Percentiles rank a stretch among this genome's conserved stretches.
Conservation (phyloP, 345 rosid genomes). For the Eucalyptus pauciflora region DNA sequence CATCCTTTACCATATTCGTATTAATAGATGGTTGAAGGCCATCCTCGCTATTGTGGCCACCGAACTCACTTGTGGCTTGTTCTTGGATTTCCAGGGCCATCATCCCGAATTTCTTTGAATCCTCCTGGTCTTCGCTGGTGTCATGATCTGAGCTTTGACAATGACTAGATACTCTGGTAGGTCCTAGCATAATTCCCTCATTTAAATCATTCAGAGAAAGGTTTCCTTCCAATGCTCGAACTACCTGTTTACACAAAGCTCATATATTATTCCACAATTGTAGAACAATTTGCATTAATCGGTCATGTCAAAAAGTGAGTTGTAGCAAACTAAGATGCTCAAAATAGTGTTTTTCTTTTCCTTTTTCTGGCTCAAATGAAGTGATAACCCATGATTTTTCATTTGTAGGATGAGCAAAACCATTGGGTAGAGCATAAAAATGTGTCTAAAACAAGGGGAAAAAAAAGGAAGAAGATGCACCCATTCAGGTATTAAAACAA, state of each 20-base stretch:
- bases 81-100: conserved; percentile 57
- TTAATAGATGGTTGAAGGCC: conserved; percentile 27
- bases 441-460: neutral
- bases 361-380: neutral
- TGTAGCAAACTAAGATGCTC: neutral
- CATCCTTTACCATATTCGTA: neutral
- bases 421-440: neutral
- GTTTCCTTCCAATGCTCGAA: conserved; percentile 71
- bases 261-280: neutral
- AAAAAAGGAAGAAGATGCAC: neutral
- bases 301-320: neutral
- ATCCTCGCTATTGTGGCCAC: conserved; percentile 38
- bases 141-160: conserved; percentile 47
- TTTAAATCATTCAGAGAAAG: conserved; percentile 45
- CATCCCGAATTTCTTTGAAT: conserved; percentile 35
- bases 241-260: conserved; percentile 30
- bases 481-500: neutral
- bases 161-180: conserved; percentile 22
- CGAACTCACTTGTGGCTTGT: conserved; percentile 30
- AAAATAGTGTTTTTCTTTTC: neutral
- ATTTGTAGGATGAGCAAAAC: neutral
- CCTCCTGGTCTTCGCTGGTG: conserved; percentile 50
- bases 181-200: conserved; percentile 39
- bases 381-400: neutral
- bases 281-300: neutral